Percentiles rank a stretch among this genome's conserved stretches.
Evolutionary conservation across 2,329 filamentous ascomycete genomes (phyloP).

Genomic region (Incumbomyces delicatus): DNA sequence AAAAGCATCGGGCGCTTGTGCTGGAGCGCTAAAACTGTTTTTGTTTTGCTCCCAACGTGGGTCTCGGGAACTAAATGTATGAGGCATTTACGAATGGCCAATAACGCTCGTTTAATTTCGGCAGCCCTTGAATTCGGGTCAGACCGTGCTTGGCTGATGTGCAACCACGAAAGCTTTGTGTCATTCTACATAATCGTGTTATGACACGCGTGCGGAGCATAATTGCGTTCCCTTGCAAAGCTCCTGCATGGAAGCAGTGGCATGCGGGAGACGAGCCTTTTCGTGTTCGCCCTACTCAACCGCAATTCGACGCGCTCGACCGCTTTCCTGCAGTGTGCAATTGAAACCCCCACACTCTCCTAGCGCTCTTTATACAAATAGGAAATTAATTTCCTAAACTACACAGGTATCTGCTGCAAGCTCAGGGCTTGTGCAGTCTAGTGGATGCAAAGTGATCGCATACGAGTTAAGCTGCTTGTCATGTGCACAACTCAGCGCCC

Average conservation of each 20-base stretch:
- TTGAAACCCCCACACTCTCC: too few relatives aligned
- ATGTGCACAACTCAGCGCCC: too few relatives aligned
- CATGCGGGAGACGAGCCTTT: neutral
- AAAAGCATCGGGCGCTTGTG: neutral
- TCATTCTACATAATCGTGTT: conserved; percentile 15
- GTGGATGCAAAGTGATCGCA: too few relatives aligned
- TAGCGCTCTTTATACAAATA: too few relatives aligned
- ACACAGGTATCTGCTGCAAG: too few relatives aligned
- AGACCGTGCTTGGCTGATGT: neutral
- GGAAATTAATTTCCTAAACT: too few relatives aligned
- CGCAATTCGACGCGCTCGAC: too few relatives aligned
- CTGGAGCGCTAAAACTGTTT: neutral
- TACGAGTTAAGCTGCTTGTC: too few relatives aligned
- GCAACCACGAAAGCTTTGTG: conserved; percentile 1
- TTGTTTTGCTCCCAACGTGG: conserved; percentile 1
- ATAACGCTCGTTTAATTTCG: conserved; percentile 7
- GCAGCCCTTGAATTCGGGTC: neutral
- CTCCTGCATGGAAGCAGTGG: neutral
- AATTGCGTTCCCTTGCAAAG: too few relatives aligned
- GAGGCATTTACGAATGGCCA: conserved; percentile 17
- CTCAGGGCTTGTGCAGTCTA: too few relatives aligned
- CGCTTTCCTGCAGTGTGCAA: too few relatives aligned
- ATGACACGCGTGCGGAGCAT: neutral
- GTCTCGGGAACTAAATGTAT: conserved; percentile 8
- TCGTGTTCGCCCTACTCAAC: too few relatives aligned